phyloP scores from a whole-genome alignment of 495 filamentous ascomycete species.

The Physcia stellaris region DNA sequence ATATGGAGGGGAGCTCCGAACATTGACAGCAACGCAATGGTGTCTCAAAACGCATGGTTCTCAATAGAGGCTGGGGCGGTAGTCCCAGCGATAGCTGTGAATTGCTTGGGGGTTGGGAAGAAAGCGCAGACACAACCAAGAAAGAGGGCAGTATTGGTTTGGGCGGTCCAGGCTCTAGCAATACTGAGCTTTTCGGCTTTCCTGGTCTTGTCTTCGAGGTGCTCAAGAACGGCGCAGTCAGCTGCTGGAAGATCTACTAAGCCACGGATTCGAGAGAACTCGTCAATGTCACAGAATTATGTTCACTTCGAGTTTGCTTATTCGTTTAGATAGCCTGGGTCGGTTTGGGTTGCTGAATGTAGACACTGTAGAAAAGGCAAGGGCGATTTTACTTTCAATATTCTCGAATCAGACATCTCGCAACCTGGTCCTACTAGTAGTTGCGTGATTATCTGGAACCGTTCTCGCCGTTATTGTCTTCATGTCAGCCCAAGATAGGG shows the following conservation, averaged over 20 bases:
- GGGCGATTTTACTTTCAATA: no score
- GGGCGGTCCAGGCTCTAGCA: conserved; percentile 44
- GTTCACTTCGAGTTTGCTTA: no score
- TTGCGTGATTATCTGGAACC: no score
- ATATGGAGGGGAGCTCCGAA: conserved; percentile 56
- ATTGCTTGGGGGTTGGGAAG: conserved; percentile 80
- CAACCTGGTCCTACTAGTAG: no score
- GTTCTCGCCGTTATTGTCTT: no score
- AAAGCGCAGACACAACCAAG: conserved; percentile 40
- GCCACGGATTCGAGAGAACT: no score
- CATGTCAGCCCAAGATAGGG: no score
- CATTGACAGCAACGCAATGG: conserved; percentile 44
- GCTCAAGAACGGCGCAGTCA: conserved; percentile 80
- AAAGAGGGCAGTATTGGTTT: conserved; percentile 26
- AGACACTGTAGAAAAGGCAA: no score
- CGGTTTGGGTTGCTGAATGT: no score
- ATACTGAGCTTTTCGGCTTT: conserved; percentile 85
- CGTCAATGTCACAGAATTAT: no score
- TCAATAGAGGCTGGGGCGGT: conserved; percentile 83
- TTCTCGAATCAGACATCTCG: no score
- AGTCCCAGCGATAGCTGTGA: conserved; percentile 85
- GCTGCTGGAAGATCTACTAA: conserved; percentile 79
- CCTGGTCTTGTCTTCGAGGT: conserved; percentile 93
- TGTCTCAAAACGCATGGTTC: conserved; percentile 63
- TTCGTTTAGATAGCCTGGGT: no score